Conservation (phyloP, 306 rosid species). For the Citrullus colocynthis region DNA sequence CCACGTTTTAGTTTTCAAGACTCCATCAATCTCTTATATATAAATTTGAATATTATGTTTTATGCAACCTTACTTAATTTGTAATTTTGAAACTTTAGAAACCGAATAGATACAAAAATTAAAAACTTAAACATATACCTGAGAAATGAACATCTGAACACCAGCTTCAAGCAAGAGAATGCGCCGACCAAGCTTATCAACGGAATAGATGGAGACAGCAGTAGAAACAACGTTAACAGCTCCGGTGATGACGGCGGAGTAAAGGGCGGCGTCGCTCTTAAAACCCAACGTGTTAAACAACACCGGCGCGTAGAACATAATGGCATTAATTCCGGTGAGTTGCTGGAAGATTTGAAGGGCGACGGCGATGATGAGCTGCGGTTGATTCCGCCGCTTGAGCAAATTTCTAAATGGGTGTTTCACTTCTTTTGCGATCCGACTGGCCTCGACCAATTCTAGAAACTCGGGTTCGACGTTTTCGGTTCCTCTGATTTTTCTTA, state of each 20-base stretch:
- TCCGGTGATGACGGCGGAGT: slow-evolving; percentile 66
- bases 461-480: slow-evolving; percentile 67
- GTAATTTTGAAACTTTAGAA: too few relatives aligned
- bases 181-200: slow-evolving; percentile 62
- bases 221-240: slow-evolving; percentile 63
- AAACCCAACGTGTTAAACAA: slow-evolving; percentile 62
- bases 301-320: slow-evolving; percentile 84
- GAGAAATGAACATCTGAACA: slow-evolving; percentile 62
- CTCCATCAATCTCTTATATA: too few relatives aligned
- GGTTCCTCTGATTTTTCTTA: slow-evolving; percentile 57
- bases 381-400: slow-evolving; percentile 46
- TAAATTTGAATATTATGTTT: too few relatives aligned
- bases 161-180: slow-evolving; percentile 61
- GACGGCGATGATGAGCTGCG: slow-evolving; percentile 64
- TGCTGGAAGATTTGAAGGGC: slow-evolving; percentile 81
- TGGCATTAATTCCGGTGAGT: slow-evolving; percentile 86
- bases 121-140: not conserved
- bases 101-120: too few relatives aligned
- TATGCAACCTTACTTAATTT: too few relatives aligned
- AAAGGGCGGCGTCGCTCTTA: slow-evolving; percentile 50
- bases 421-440: slow-evolving; percentile 48
- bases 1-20: not conserved
- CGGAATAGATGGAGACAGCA: slow-evolving; percentile 49
- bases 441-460: slow-evolving; percentile 64
- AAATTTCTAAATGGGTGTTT: slow-evolving; percentile 74